Evolutionary conservation across 306 rosid species (phyloP), one percentile per base, ranked within the genome.

Genomic region (Rosa multiflora): DNA sequence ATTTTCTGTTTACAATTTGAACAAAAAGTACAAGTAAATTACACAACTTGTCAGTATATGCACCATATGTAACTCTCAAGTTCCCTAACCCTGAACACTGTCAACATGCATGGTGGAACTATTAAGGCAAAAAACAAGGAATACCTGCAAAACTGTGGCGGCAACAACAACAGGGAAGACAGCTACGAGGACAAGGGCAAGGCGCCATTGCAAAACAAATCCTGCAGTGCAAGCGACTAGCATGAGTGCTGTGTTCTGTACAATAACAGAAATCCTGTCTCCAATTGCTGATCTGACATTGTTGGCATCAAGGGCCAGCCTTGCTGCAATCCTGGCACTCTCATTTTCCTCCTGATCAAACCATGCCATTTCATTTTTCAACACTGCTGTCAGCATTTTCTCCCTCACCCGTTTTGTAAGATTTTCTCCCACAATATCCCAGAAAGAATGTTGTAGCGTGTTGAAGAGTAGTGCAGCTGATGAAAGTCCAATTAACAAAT

Each of bases 121-220:
- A 80, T 61, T 59, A 39, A 43, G 77, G 32, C 63, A 43, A 76
- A 80, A 75, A 76, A 51, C 32, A 77, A 55, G 74, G 68, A 79
- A 47, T 80, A 93, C 98, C 98, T 93, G 98, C 83, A 95, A 87
- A 81, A 95, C 99, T 4, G 98, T 95, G 87, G 99, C 99, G 15
- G 98, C 99, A 76, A 95, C 99, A 71, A 95, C 99, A 71, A 95
- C 91, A 48, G 99, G 99, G 83, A 92, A 92, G 84, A 94, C 97
- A n/a, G 96, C 97, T 58, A 94, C 81, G 7, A 94, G 97, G 73
- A 92, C 97, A 35, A 94, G 98, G 44, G 98, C 91, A 76, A 94
- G 98, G 71, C 98, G 94, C 98, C 98, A 92, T 78, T 94, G 92
- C 89, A 94, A 87, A 76, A 94, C 96, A 63, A 94, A 94, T 47